These are phyloP conservation scores for Cercospora beticola DNA, from an alignment of 2,329 filamentous ascomycete species.

Conservation along the genomic window DNA sequence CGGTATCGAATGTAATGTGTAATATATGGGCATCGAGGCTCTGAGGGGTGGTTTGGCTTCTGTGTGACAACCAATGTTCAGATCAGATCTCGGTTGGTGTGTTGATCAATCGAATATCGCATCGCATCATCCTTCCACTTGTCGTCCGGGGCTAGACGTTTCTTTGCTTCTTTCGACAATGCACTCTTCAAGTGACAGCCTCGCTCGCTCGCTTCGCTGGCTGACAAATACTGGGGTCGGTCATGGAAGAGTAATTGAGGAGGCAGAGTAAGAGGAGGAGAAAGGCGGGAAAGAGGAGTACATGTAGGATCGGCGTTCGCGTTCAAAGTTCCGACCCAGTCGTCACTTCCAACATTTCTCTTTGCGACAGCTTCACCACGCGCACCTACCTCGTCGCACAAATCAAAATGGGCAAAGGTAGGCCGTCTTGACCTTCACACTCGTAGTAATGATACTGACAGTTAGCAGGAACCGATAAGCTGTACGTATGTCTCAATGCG, in stretches of 20 bases:
- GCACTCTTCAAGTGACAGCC: background rate
- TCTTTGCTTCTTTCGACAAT: background rate
- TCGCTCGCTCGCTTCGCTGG: background rate
- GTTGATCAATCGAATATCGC: background rate
- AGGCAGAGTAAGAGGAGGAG: background rate
- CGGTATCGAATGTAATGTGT: background rate
- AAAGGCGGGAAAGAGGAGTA: background rate
- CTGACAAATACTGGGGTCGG: background rate
- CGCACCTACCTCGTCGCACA: background rate
- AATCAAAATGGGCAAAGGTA: slow-evolving; percentile 25
- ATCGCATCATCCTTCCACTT: background rate
- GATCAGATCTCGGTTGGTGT: background rate
- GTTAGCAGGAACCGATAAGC: slow-evolving; percentile 40
- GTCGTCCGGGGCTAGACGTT: background rate
- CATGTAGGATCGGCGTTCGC: background rate
- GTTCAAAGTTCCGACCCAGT: background rate
- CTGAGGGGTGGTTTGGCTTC: background rate
- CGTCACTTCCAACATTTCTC: slow-evolving; percentile 3
- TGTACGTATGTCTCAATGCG: slow-evolving; percentile 40
- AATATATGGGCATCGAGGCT: background rate
- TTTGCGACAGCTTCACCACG: slow-evolving; percentile 14
- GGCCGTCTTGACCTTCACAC: background rate
- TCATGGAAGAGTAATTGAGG: background rate
- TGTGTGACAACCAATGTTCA: background rate
- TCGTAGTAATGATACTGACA: slow-evolving; percentile 17